These are phyloP conservation scores for Reticulascus tulasneorum DNA, from an alignment of 2,329 filamentous ascomycete species.

Conservation along the genomic window DNA sequence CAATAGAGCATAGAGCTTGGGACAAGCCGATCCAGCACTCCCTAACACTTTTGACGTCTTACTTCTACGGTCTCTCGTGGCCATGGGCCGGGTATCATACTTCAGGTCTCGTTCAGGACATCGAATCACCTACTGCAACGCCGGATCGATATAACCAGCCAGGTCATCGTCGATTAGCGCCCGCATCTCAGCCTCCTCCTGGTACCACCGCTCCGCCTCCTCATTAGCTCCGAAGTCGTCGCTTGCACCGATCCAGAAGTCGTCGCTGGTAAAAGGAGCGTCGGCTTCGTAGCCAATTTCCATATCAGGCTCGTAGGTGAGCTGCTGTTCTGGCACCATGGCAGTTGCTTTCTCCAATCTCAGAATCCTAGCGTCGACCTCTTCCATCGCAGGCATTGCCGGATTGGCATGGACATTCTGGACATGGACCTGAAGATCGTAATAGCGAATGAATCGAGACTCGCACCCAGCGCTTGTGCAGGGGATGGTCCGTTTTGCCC, in stretches of 20 bases:
- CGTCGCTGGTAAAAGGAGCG: constrained; percentile 7
- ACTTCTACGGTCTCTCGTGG: no score
- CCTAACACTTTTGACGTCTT: no score
- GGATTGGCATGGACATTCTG: constrained; percentile 23
- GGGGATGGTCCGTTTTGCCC: constrained; percentile 37
- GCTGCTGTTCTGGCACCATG: constrained; percentile 11
- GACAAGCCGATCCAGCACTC: no score
- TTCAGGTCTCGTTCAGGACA: no score
- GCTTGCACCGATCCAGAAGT: constrained; percentile 27
- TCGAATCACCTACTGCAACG: constrained; percentile 5
- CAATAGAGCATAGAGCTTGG: no score
- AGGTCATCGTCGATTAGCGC: constrained; percentile 24
- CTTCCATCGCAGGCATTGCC: constrained; percentile 4
- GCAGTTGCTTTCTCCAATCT: constrained; percentile 3
- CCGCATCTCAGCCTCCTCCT: constrained; percentile 40
- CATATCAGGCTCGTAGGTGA: constrained; percentile 5
- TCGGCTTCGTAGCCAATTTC: no score
- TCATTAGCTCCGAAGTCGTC: constrained; percentile 23
- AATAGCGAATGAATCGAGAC: constrained; percentile 44
- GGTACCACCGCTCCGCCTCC: constrained; percentile 36
- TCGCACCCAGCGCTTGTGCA: constrained; percentile 40
- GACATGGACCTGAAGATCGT: constrained; percentile 46
- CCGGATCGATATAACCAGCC: constrained; percentile 11
- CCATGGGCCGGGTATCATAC: no score
- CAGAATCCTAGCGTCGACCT: constrained; percentile 12